Evolutionary conservation across 1,284 basidiomycete species (phyloP), one percentile per base, ranked within the genome.

Genomic region (Athelia sp.): DNA sequence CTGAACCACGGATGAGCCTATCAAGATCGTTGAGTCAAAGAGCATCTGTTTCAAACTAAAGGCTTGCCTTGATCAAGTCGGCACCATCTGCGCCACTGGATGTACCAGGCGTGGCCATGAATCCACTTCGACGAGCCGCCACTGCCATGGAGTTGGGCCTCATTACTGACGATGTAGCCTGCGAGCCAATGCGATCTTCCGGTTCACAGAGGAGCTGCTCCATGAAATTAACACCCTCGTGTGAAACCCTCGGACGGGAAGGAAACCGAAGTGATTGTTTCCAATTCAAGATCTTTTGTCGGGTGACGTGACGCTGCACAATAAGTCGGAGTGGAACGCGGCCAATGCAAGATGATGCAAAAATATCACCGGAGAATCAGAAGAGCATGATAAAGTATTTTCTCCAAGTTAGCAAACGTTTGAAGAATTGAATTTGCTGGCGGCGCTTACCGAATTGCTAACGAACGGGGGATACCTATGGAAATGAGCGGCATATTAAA

Each of bases 271-370:
- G 76, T 29, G 86, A 83, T 63, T 87, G 83, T 54, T 84, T 84
- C 93, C 93, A 98, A 70, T 95, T 94, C 56, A 97, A 73, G 63
- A 94, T 93, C 70, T 92, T 93, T 70, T 93, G 89, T 50, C 93
- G 79, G 47, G 93, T 95, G 56, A 91, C 81, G 68, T 94, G 91
- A 32, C 93, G 81, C 85, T 93, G 58, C 17, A 54, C 13, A 29
- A 29, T 29, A 13, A n/a, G n/a, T n/a, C n/a, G n/a, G n/a, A n/a
- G n/a, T n/a, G 26, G 13, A 29, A 4, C 26, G 13, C 13, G 13
- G 26, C 34, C 46, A 43, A 43, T 50, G 54, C 43, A 50, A 42
- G 44, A 24, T 46, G 55, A 49, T 56, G 48, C 22, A 52, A 48
- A 38, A 17, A 35, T 43, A 26, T 40, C 34, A 36, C 44, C 35